A percentile compares a stretch with the other conserved stretches of the same genome.
phyloP scores from a whole-genome alignment of 2,329 filamentous ascomycete species.

The Fusarium sp. region DNA sequence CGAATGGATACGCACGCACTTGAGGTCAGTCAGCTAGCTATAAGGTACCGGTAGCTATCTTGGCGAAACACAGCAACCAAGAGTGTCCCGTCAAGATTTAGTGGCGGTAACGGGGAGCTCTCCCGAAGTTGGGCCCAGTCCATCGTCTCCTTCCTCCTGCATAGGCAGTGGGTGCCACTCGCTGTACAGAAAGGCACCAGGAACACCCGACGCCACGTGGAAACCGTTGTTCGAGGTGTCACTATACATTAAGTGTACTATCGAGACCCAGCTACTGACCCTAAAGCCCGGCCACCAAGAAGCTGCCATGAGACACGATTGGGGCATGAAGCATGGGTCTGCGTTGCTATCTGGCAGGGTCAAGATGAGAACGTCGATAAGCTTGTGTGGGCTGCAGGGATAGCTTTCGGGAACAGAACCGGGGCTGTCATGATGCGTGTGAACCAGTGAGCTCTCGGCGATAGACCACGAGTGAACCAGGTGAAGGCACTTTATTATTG shows the following conservation, averaged over 20 bases:
- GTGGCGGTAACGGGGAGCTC: slow-evolving; percentile 33
- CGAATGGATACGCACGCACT: neutral
- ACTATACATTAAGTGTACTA: slow-evolving; percentile 35
- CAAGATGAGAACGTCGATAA: slow-evolving; percentile 43
- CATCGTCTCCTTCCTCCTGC: slow-evolving; percentile 28
- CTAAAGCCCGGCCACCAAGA: slow-evolving; percentile 16
- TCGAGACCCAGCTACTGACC: slow-evolving; percentile 16
- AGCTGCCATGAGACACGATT: slow-evolving; percentile 40
- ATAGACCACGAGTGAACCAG: slow-evolving; percentile 42
- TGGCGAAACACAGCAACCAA: neutral
- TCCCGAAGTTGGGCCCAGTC: no score
- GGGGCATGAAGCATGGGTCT: slow-evolving; percentile 32
- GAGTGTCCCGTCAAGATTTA: slow-evolving; percentile 18
- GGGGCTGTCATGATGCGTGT: slow-evolving; percentile 26
- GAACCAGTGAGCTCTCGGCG: slow-evolving; percentile 42
- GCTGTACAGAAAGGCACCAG: slow-evolving; percentile 33
- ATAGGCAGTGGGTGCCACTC: slow-evolving; percentile 39
- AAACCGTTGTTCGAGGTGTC: slow-evolving; percentile 38
- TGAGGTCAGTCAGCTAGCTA: neutral
- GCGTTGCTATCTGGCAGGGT: slow-evolving; percentile 27
- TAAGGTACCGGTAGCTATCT: neutral
- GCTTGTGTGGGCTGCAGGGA: slow-evolving; percentile 35
- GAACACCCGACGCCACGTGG: slow-evolving; percentile 45
- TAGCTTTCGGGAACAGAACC: slow-evolving; percentile 34
- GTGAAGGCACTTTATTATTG: slow-evolving; percentile 8